phyloP scores from a whole-genome alignment of 805 yeast genomes.

The Sporopachydermia lactativora region DNA sequence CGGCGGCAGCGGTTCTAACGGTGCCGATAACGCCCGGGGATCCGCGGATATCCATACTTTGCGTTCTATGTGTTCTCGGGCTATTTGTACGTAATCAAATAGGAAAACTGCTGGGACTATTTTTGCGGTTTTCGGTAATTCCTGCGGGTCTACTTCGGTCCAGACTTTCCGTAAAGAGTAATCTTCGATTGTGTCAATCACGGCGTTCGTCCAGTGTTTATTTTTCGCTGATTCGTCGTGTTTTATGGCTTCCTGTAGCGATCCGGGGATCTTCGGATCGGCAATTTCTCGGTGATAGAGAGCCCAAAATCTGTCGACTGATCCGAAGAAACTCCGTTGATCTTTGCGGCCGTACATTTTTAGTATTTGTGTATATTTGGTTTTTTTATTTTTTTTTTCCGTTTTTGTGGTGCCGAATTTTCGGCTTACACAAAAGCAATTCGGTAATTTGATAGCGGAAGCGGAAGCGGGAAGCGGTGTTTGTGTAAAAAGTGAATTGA shows the following conservation, averaged over 20 bases:
- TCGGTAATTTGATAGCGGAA: no score
- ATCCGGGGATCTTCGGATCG: not conserved
- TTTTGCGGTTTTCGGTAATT: not conserved
- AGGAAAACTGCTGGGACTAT: not conserved
- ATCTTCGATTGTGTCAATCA: not conserved
- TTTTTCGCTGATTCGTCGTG: not conserved
- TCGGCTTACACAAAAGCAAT: no score
- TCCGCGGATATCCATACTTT: not conserved
- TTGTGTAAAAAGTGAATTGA: no score
- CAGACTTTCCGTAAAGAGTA: not conserved
- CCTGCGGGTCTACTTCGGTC: not conserved
- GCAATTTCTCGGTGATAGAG: not conserved
- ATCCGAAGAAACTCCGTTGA: not conserved
- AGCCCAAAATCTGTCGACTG: not conserved
- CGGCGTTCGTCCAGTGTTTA: not conserved
- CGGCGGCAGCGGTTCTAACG: not conserved
- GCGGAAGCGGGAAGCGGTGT: no score
- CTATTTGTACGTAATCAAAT: not conserved
- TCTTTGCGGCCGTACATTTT: not conserved
- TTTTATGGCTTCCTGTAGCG: not conserved
- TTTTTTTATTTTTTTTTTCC: not conserved
- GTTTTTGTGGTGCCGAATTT: no score
- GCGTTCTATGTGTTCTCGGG: not conserved
- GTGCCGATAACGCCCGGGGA: not conserved
- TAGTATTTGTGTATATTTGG: not conserved